Base-by-base conservation (phyloP, 331 rosid genomes). In the Cydonia oblonga region DNA sequence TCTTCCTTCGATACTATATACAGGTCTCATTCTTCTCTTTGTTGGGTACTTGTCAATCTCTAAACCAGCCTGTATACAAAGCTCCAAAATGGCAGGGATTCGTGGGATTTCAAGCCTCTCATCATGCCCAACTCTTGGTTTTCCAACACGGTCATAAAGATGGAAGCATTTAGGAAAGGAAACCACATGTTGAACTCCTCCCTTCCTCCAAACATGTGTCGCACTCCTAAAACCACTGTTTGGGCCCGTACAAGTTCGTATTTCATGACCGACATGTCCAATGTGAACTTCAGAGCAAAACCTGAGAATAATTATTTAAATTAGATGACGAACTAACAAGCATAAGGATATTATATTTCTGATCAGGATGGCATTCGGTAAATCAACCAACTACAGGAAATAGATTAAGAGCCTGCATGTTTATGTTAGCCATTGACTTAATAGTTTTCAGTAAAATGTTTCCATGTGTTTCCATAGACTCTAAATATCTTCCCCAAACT, bases 51-150 rank as follows among this genome's bases (percentile, higher is more conserved):
- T 84, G 30, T 58, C 78, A 66, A 88, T 82, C 75, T 88, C 90
- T 65, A 92, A 66, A 59, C 98, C 98, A 30, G 97, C 96, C 81
- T 92, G 97, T 75, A 90, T 82, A 79, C 96, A 88, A 14, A 92
- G 92, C 86, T 88, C 97, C 68, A 86, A 59, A 59, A 92, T 82
- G 81, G 96, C 96, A 67, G 96, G 95, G 74, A 92, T 77, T 64
- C 87, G 81, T 1, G 86, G 95, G 66, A 85, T 56, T 29, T 2
- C 24, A 59, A 59, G 71, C 82, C 80, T 85, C 83, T 92, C 97
- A 14, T 84, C 89, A 76, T 92, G 97, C 54, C 82, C 88, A 71
- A 90, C 88, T 79, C 97, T 90, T 30, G 97, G 90, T 79, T 85
- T 89, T 54, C 88, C 96, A 69, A 85, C 97, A 68, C 95, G 96